A percentile compares a stretch with the other conserved stretches of the same genome.
Evolutionary conservation across 169 alveolate genomes (phyloP).

Genomic region (Cryptosporidium andersoni): DNA sequence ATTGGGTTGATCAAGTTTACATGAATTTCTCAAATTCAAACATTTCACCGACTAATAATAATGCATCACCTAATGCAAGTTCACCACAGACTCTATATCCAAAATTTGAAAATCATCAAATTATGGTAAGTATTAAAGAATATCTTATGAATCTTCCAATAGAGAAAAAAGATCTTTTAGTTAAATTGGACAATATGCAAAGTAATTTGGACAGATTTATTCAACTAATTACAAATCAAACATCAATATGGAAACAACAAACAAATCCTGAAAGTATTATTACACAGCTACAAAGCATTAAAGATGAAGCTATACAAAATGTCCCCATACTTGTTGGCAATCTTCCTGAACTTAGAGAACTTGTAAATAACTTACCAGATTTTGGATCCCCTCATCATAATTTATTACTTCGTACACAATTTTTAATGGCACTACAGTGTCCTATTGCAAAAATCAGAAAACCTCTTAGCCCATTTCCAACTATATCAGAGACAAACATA

Average conservation of each 20-base stretch:
- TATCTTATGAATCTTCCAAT: slow-evolving; percentile 37
- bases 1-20: slow-evolving; percentile 47
- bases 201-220: slow-evolving; percentile 18
- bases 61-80: not conserved
- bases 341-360: slow-evolving; percentile 59
- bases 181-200: slow-evolving; percentile 61
- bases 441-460: slow-evolving; percentile 61
- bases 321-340: slow-evolving; percentile 63
- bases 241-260: slow-evolving; percentile 16
- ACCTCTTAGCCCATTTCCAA: slow-evolving; percentile 67
- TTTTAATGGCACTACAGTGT: slow-evolving; percentile 56
- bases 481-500: not conserved
- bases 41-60: not conserved
- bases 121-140: slow-evolving; percentile 21
- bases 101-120: slow-evolving; percentile 53
- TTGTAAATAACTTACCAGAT: slow-evolving; percentile 52
- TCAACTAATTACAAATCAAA: slow-evolving; percentile 33
- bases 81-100: slow-evolving; percentile 37
- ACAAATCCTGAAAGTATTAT: slow-evolving; percentile 34
- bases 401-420: slow-evolving; percentile 52
- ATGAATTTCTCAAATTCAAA: not conserved
- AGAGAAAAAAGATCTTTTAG: slow-evolving; percentile 26
- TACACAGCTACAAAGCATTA: slow-evolving; percentile 36
- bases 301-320: slow-evolving; percentile 59
- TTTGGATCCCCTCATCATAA: slow-evolving; percentile 70